Base-by-base conservation (phyloP, 106 monocot species). In the Phalaenopsis aphrodite region DNA sequence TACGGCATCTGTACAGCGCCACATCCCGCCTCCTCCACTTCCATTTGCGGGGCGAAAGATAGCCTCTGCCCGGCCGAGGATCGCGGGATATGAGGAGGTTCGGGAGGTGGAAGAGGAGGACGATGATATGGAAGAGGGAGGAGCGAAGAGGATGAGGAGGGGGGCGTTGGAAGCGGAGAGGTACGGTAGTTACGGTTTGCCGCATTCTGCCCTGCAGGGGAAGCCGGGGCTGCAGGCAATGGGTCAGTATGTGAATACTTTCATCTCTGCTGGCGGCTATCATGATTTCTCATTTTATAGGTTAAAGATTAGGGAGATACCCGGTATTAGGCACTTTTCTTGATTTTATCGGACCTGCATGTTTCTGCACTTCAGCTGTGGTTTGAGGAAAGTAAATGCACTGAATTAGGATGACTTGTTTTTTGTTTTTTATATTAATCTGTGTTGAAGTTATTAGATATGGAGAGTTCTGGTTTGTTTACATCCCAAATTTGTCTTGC, bases 31-130 rank as follows among this genome's bases (percentile, higher is more conserved):
- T n/a, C 64, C 42, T 41, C 66, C 65, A n/a, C 18, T n/a, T n/a
- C 61, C 43, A 17, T 43, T 42, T n/a, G 19, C 65, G 21, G 64
- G 79, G 21, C 61, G 76, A 30, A 76, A 76, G 76, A 76, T 76
- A n/a, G 42, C 66, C 16, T 8, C 36, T 11, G 80, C 68, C 42
- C 17, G 64, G 17, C 74, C 48, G 43, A 78, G 47, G 79, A 84
- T 76, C 19, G 76, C 76, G 76, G 76, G 76, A 42, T 76, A 76
- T 57, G 84, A 73, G 12, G 78, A 84, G 15, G 75, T 65, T 79
- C n/a, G 43, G 84, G 79, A 84, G 30, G 61, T 75, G 18, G 84
- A 79, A 11, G 84, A 84, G 79, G 84, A 79, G 47, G 80, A 71
- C 21, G 80, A 67, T 19, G 65, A 47, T 17, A 1, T 45, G 65